A percentile compares a stretch with the other conserved stretches of the same genome.
Evolutionary conservation across 192 early-diverging fungal species (phyloP).

Genomic region (Backusella luteola): DNA sequence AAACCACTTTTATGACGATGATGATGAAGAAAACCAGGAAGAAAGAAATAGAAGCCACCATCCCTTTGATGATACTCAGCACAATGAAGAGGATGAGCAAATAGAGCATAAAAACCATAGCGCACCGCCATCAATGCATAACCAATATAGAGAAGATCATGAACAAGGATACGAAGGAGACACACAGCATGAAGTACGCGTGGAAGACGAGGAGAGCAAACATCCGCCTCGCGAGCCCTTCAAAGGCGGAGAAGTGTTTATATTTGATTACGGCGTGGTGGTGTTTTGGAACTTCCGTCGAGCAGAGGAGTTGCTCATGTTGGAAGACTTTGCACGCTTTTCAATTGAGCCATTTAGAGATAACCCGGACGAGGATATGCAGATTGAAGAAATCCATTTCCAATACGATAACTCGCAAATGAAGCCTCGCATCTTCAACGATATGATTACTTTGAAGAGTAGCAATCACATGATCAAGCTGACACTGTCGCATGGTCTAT

Average conservation of each 20-base stretch:
- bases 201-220: neutral
- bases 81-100: neutral
- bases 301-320: conserved; percentile 48
- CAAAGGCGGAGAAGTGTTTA: conserved; percentile 55
- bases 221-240: conserved; percentile 22
- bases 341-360: conserved; percentile 40
- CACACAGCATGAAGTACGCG: neutral
- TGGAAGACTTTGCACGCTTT: conserved; percentile 45
- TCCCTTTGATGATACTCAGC: neutral
- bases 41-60: neutral
- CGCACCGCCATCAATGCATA: neutral
- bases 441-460: conserved; percentile 78
- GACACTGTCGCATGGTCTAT: conserved; percentile 54
- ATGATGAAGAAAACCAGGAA: neutral
- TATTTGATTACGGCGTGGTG: conserved; percentile 58
- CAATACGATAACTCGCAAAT: conserved; percentile 67
- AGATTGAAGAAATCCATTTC: conserved; percentile 79
- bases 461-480: conserved; percentile 62
- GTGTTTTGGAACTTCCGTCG: conserved; percentile 61
- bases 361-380: conserved; percentile 47
- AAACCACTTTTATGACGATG: neutral
- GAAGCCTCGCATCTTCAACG: conserved; percentile 79
- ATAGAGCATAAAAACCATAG: neutral
- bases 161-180: neutral
- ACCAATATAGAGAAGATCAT: neutral